Conservation (phyloP, 805 yeast genomes). For the Sporopachydermia lactativora region DNA sequence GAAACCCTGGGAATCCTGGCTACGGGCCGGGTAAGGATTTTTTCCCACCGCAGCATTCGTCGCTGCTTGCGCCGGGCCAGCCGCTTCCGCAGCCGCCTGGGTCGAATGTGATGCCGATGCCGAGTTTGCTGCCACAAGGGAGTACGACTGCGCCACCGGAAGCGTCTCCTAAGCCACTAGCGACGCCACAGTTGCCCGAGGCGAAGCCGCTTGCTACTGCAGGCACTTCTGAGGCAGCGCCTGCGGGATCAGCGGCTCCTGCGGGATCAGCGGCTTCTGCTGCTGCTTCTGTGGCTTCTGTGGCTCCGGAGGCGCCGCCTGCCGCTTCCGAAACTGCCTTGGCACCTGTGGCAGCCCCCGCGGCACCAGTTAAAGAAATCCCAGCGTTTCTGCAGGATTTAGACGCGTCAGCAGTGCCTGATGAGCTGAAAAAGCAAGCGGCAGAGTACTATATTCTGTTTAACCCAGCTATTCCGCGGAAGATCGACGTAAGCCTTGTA, state of each 20-base stretch:
- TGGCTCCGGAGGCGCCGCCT: constrained; percentile 6
- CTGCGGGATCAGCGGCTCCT: constrained; percentile 11
- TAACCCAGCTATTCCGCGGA: constrained; percentile 71
- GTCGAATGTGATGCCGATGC: constrained; percentile 7
- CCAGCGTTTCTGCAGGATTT: constrained; percentile 73
- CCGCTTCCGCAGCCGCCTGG: not conserved
- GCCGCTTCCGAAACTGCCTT: constrained; percentile 7
- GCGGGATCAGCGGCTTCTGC: constrained; percentile 3
- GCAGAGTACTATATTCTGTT: constrained; percentile 79
- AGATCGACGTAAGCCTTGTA: constrained; percentile 74
- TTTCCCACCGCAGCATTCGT: constrained; percentile 3
- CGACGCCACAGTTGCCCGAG: constrained; percentile 12
- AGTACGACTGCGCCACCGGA: constrained; percentile 10
- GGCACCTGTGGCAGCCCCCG: constrained; percentile 18
- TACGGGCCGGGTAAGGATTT: constrained; percentile 1
- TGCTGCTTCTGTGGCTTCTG: constrained; percentile 14
- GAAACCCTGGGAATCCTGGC: constrained; percentile 12
- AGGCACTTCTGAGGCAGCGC: constrained; percentile 12
- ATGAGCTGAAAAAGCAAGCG: constrained; percentile 67
- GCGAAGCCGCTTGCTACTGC: constrained; percentile 6
- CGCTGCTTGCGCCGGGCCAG: not conserved
- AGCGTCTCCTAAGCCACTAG: constrained; percentile 11
- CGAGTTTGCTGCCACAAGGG: constrained; percentile 9
- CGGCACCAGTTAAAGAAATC: constrained; percentile 41
- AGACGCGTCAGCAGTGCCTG: constrained; percentile 64